phyloP scores from a whole-genome alignment of 805 yeast genomes.

The Wickerhamomyces strasburgensis region DNA sequence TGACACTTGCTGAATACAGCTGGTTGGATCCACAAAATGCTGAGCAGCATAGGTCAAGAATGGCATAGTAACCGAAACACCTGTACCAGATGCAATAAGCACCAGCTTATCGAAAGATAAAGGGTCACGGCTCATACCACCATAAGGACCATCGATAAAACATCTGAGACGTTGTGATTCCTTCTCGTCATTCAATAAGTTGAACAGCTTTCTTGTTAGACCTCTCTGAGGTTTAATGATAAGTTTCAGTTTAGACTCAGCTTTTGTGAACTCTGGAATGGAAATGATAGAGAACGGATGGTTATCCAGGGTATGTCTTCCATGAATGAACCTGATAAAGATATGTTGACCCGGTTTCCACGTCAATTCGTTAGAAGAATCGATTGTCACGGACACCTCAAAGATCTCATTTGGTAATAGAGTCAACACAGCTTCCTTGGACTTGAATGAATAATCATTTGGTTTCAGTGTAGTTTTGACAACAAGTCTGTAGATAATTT shows the following conservation, averaged over 20 bases:
- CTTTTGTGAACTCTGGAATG: conserved; percentile 20
- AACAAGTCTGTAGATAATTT: conserved; percentile 40
- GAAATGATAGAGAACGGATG: conserved; percentile 54
- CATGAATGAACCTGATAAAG: conserved; percentile 40
- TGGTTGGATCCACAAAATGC: conserved; percentile 8
- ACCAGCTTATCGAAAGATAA: conserved; percentile 39
- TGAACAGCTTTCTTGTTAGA: conserved; percentile 34
- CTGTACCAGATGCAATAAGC: conserved; percentile 45
- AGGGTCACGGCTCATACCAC: conserved; percentile 44
- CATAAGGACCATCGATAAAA: conserved; percentile 53
- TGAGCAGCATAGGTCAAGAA: conserved; percentile 28
- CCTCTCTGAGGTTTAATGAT: conserved; percentile 44
- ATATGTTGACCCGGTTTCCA: conserved; percentile 58
- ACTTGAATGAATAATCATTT: conserved; percentile 33
- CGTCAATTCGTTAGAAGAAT: conserved; percentile 25
- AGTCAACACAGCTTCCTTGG: conserved; percentile 31
- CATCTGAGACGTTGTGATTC: conserved; percentile 27
- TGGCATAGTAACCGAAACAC: conserved; percentile 47
- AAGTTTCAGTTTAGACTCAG: conserved; percentile 33
- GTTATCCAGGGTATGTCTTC: conserved; percentile 40
- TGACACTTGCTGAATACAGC: conserved; percentile 27
- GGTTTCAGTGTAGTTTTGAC: conserved; percentile 44
- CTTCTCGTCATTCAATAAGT: conserved; percentile 24
- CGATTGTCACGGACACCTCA: conserved; percentile 29
- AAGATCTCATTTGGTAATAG: conserved; percentile 27